These are phyloP conservation scores for Funneliformis geosporum DNA, from an alignment of 192 early-diverging fungal genomes.

Conservation along the genomic window DNA sequence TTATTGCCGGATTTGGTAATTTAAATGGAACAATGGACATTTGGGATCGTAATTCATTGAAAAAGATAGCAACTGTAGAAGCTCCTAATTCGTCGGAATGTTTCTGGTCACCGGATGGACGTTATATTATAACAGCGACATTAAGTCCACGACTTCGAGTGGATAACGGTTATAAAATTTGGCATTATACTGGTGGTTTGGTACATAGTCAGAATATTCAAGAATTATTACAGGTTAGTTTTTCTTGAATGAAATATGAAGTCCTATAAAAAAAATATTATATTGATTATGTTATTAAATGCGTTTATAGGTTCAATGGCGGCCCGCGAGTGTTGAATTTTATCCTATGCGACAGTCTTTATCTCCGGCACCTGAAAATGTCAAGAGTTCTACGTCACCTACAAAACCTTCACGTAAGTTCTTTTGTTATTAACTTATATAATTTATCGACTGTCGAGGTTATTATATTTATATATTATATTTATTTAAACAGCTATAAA, in stretches of 20 bases:
- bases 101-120: constrained; percentile 92
- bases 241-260: not conserved
- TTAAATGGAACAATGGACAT: constrained; percentile 90
- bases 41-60: constrained; percentile 88
- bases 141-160: constrained; percentile 93
- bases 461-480: constrained; percentile 1
- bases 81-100: constrained; percentile 84
- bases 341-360: constrained; percentile 80
- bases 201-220: constrained; percentile 75
- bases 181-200: constrained; percentile 91
- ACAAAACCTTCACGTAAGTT: constrained; percentile 46
- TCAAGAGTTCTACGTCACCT: constrained; percentile 52
- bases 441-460: constrained; percentile 33
- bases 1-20: constrained; percentile 96
- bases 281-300: not conserved
- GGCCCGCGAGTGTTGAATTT: constrained; percentile 58
- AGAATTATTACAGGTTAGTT: constrained; percentile 81
- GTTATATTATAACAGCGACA: constrained; percentile 90
- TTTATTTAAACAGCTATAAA: constrained; percentile 31
- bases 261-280: no score
- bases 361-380: constrained; percentile 68
- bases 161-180: constrained; percentile 96
- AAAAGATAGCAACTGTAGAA: constrained; percentile 78
- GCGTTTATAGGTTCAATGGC: constrained; percentile 59
- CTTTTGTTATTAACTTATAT: constrained; percentile 6